Base-by-base conservation (phyloP, 495 filamentous ascomycete genomes). In the Penicillium soppii region DNA sequence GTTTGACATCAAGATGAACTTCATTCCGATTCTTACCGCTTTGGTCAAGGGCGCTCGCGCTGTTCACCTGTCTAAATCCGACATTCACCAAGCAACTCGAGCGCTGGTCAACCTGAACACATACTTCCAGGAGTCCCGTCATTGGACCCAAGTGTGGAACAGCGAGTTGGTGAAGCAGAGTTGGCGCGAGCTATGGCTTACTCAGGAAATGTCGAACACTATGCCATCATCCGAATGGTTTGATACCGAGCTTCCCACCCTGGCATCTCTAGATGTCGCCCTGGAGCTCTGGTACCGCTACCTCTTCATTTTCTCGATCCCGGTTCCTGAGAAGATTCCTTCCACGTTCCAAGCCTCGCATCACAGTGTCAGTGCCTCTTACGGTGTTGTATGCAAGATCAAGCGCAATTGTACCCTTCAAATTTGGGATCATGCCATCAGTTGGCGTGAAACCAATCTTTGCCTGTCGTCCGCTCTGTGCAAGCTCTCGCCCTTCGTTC, bases 381-480 rank as follows among this genome's bases (percentile, higher is more conserved):
- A 86, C 38, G 83, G 83, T 15, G 77, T 86, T 23, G 74, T 86
- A n/a, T 82, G 82, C 66, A 87, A 86, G 62, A 72, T 84, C 40
- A 82, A 81, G 58, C 72, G 81, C 13, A 74, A 76, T 29, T 81
- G 77, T 47, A 84, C 79, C 1, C 69, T 85, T 33, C 81, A 84
- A 52, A 82, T 87, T 50, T 87, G 83, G 83, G 83, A 87, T 52
- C 83, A 87, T 53, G 81, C 81, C 40, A 87, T 87, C 52, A 76
- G 74, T 37, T 87, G 80, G 81, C 69, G 83, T 54, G 83, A 87
- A 58, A 82, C 77, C 13, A 84, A 81, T 49, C 70, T 82, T 6
- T 83, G 80, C 48, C 68, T 84, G 6, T 82, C 79, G 2, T 84
- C 82, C 25, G 82, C 79, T 12, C 67, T 84, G 13, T 84, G 77